Percentiles rank a stretch among this genome's conserved stretches.
phyloP scores from a whole-genome alignment of 495 filamentous ascomycete species.

The Cetradonia linearis region DNA sequence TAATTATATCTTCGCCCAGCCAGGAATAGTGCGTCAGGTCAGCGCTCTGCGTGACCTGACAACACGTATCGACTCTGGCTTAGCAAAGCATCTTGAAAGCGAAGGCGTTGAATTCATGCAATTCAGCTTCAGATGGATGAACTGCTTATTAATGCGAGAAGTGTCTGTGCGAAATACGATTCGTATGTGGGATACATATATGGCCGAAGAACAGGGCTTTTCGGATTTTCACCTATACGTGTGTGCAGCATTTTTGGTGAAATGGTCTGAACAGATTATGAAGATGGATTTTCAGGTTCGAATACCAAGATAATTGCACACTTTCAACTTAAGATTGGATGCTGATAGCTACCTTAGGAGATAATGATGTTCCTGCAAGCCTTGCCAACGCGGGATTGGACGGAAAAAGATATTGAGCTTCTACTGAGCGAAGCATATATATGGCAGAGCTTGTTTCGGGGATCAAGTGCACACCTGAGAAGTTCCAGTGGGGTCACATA shows the following conservation, averaged over 20 bases:
- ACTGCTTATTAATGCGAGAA: constrained; percentile 94
- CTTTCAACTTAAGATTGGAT: background rate
- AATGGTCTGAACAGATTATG: constrained; percentile 88
- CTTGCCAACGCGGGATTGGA: constrained; percentile 88
- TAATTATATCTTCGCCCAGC: constrained; percentile 96
- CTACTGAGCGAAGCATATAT: constrained; percentile 92
- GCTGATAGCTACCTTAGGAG: constrained; percentile 44
- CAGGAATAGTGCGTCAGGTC: constrained; percentile 91
- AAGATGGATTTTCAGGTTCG: constrained; percentile 87
- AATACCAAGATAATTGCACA: background rate
- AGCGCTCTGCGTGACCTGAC: constrained; percentile 78
- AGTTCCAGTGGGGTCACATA: constrained; percentile 29
- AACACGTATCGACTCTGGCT: constrained; percentile 69
- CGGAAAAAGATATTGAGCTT: constrained; percentile 94
- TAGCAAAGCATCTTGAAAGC: constrained; percentile 79
- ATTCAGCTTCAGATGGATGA: constrained; percentile 99
- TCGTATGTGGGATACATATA: constrained; percentile 98
- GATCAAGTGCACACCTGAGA: constrained; percentile 73
- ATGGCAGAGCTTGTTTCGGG: constrained; percentile 87
- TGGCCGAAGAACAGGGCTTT: constrained; percentile 97
- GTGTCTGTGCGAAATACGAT: constrained; percentile 93
- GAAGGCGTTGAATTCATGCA: constrained; percentile 97
- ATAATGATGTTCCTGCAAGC: constrained; percentile 99
- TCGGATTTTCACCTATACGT: constrained; percentile 97
- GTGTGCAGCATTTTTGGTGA: constrained; percentile 95